A percentile compares a stretch with the other conserved stretches of the same genome.
These are phyloP conservation scores for Leishmania martiniquensis DNA, from an alignment of 208 protist genomes.

Conservation along the genomic window DNA sequence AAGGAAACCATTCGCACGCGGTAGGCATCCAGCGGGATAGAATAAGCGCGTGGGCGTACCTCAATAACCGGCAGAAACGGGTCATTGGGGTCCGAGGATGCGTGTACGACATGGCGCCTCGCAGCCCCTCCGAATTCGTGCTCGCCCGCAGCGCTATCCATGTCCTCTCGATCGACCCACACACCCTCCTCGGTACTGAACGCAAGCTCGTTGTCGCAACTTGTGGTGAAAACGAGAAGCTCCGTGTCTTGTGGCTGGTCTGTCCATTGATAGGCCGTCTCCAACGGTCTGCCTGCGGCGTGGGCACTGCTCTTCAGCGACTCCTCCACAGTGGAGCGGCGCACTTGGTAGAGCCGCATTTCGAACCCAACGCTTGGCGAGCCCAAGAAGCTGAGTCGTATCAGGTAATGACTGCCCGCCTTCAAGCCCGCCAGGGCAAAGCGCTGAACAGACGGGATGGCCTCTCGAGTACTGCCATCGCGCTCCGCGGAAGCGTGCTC, in stretches of 20 bases:
- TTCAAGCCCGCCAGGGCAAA: constrained; percentile 36
- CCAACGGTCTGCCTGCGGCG: background rate
- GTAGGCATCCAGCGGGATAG: constrained; percentile 22
- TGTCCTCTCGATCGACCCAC: constrained; percentile 21
- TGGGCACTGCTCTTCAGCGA: background rate
- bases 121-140: background rate
- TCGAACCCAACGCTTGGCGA: constrained; percentile 47
- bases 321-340: constrained; percentile 1
- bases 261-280: background rate
- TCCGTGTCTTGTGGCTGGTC: constrained; percentile 45
- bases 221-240: constrained; percentile 31
- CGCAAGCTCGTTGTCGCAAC: constrained; percentile 12
- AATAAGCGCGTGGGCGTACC: constrained; percentile 21
- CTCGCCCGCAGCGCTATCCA: background rate
- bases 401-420: constrained; percentile 31
- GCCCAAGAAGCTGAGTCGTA: constrained; percentile 46
- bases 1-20: constrained; percentile 33
- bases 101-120: background rate
- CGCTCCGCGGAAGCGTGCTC: background rate
- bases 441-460: constrained; percentile 26
- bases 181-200: constrained; percentile 33
- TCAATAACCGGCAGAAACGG: constrained; percentile 38
- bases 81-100: background rate
- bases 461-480: background rate
- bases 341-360: constrained; percentile 38